phyloP scores from a whole-genome alignment of 2,329 filamentous ascomycete species.

The Fusarium decemcellulare region DNA sequence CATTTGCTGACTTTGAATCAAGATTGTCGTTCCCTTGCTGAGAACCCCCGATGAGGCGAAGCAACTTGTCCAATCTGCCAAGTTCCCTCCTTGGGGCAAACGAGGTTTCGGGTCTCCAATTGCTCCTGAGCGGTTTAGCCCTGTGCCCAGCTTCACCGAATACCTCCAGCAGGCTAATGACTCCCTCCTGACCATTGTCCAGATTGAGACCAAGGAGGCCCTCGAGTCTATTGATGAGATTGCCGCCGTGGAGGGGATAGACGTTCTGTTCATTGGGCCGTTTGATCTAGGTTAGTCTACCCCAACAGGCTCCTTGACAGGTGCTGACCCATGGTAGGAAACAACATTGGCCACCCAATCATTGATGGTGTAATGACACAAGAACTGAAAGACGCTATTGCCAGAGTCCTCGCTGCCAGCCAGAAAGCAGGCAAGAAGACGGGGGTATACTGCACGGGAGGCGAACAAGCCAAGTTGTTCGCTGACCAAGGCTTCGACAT shows the following conservation, averaged over 20 bases:
- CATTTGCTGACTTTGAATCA: slow-evolving; percentile 23
- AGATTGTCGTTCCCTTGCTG: slow-evolving; percentile 63
- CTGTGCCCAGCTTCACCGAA: slow-evolving; percentile 60
- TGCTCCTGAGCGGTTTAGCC: slow-evolving; percentile 58
- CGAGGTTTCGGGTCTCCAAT: slow-evolving; percentile 67
- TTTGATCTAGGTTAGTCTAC: slow-evolving; percentile 69
- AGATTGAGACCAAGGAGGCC: slow-evolving; percentile 77
- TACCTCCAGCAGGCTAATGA: slow-evolving; percentile 67
- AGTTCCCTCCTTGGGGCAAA: slow-evolving; percentile 64
- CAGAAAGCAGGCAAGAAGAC: slow-evolving; percentile 75
- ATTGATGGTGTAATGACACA: slow-evolving; percentile 71
- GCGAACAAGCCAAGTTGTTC: slow-evolving; percentile 69
- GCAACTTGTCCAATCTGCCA: slow-evolving; percentile 62
- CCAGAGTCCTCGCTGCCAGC: slow-evolving; percentile 69
- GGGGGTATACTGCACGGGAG: slow-evolving; percentile 70
- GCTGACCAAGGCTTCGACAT: slow-evolving; percentile 73
- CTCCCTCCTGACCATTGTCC: slow-evolving; percentile 73
- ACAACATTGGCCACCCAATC: slow-evolving; percentile 74
- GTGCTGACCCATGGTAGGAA: slow-evolving; percentile 53
- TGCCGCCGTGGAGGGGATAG: slow-evolving; percentile 71
- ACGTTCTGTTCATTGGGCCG: slow-evolving; percentile 76
- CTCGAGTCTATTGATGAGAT: slow-evolving; percentile 73
- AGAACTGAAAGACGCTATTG: slow-evolving; percentile 72
- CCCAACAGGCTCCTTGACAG: too few relatives aligned
- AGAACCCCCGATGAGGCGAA: slow-evolving; percentile 61